phyloP scores from a whole-genome alignment of 257 asterid species.

The Salvia hispanica region DNA sequence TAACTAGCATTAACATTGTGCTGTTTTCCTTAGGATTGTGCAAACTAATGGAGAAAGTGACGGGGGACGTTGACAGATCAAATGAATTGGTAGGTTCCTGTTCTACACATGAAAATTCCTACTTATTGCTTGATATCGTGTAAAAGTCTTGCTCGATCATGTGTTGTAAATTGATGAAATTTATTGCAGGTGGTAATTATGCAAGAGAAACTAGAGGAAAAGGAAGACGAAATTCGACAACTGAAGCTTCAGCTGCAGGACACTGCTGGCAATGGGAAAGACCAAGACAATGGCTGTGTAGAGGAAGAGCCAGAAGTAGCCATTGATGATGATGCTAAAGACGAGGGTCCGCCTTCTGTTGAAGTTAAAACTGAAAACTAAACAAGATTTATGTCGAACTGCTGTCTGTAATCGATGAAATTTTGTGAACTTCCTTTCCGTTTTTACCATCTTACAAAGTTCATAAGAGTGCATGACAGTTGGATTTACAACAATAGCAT shows the following conservation, averaged over 20 bases:
- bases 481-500: too few relatives aligned
- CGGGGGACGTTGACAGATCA: slow-evolving; percentile 78
- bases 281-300: slow-evolving; percentile 23
- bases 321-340: slow-evolving; percentile 32
- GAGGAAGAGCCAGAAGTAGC: slow-evolving; percentile 44
- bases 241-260: slow-evolving; percentile 50
- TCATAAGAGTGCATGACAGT: neutral
- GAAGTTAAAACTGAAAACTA: slow-evolving; percentile 44
- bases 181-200: slow-evolving; percentile 61
- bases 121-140: neutral
- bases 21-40: slow-evolving; percentile 62
- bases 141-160: neutral
- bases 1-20: neutral
- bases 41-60: slow-evolving; percentile 76
- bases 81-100: slow-evolving; percentile 69
- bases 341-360: slow-evolving; percentile 36
- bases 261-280: slow-evolving; percentile 11
- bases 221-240: slow-evolving; percentile 60
- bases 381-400: slow-evolving; percentile 19
- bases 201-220: slow-evolving; percentile 80
- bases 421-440: neutral
- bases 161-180: neutral
- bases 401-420: neutral
- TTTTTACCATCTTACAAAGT: neutral
- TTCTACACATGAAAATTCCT: neutral